Percentiles rank a stretch among this genome's conserved stretches.
phyloP scores from a whole-genome alignment of 108 stramenopile genomes.

The Licmophora abbreviata region DNA sequence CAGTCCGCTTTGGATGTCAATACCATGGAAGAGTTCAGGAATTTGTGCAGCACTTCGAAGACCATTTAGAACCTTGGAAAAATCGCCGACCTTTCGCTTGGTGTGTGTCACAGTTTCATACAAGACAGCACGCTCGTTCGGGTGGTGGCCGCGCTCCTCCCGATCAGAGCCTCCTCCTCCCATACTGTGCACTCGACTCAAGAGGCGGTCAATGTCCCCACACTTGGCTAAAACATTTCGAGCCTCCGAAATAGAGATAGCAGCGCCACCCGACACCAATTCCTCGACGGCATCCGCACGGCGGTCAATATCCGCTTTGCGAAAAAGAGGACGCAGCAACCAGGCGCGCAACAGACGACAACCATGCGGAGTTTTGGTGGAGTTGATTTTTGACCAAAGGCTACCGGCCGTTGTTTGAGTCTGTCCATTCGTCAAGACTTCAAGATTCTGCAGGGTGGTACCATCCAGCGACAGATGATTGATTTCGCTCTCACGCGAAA shows the following conservation, averaged over 20 bases:
- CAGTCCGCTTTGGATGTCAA: constrained; percentile 54
- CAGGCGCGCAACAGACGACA: constrained; percentile 89
- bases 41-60: constrained; percentile 53
- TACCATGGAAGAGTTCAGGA: constrained; percentile 70
- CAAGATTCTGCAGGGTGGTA: constrained; percentile 91
- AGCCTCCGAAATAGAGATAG: constrained; percentile 69
- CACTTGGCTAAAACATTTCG: constrained; percentile 54
- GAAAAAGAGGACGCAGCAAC: constrained; percentile 91
- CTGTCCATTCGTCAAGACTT: constrained; percentile 76
- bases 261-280: constrained; percentile 59
- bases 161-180: constrained; percentile 38
- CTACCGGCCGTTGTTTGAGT: constrained; percentile 70
- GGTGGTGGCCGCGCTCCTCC: constrained; percentile 49
- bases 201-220: constrained; percentile 93
- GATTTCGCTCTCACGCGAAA: constrained; percentile 27
- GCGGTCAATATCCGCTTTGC: constrained; percentile 75
- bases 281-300: constrained; percentile 94
- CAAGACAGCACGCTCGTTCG: constrained; percentile 90
- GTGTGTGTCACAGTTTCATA: constrained; percentile 90
- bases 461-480: constrained; percentile 93
- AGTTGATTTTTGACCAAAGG: constrained; percentile 88
- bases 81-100: constrained; percentile 90
- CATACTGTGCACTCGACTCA: constrained; percentile 91
- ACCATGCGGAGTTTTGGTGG: constrained; percentile 89
- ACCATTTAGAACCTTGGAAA: constrained; percentile 71